Conservation (phyloP, 1,139 yeast species). For the Blastobotrys proliferans region DNA sequence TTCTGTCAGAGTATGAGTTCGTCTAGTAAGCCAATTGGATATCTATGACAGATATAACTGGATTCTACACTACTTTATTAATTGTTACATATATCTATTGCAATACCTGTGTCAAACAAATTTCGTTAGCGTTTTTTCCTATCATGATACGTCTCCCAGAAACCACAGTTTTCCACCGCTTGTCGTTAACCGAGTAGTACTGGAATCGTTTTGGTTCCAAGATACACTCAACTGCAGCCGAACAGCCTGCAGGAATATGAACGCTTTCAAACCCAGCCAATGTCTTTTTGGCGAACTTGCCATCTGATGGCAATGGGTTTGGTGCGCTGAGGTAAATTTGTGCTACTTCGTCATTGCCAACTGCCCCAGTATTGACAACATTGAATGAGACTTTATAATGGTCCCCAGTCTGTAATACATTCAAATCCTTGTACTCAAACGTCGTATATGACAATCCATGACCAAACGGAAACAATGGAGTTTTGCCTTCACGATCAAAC, state of each 20-base stretch:
- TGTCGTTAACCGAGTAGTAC: not conserved
- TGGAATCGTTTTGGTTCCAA: slow-evolving; percentile 24
- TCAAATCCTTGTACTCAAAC: slow-evolving; percentile 40
- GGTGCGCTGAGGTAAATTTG: not conserved
- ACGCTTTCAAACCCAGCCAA: slow-evolving; percentile 61
- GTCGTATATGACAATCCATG: slow-evolving; percentile 55
- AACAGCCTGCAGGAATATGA: slow-evolving; percentile 43
- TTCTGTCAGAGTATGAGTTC: too few relatives aligned
- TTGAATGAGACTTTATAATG: not conserved
- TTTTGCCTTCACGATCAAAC: slow-evolving; percentile 52
- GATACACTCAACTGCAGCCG: slow-evolving; percentile 42
- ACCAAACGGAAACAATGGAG: slow-evolving; percentile 60
- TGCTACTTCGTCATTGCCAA: not conserved
- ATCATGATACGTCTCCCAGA: not conserved
- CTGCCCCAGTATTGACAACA: not conserved
- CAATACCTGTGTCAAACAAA: slow-evolving; percentile 10
- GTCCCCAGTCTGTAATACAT: slow-evolving; percentile 34
- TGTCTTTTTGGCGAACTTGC: not conserved
- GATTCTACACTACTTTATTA: too few relatives aligned
- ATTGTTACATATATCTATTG: too few relatives aligned
- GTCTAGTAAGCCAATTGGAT: too few relatives aligned
- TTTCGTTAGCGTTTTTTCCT: not conserved
- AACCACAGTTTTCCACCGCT: not conserved
- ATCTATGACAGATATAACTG: too few relatives aligned
- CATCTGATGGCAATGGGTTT: not conserved